Conservation (phyloP, 306 rosid genomes). For the Pterocarpus macrocarpus region DNA sequence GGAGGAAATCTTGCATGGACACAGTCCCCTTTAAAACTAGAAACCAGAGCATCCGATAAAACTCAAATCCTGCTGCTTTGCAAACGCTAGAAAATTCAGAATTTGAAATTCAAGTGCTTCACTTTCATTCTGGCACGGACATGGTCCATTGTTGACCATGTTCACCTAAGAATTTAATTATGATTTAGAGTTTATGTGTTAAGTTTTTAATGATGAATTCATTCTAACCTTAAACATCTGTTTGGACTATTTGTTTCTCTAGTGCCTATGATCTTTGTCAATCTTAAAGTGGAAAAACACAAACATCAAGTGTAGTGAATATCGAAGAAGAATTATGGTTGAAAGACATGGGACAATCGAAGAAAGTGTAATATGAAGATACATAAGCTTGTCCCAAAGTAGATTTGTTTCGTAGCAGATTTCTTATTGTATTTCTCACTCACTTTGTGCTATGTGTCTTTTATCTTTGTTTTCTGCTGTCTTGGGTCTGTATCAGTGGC, state of each 20-base stretch:
- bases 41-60: background rate
- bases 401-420: slow-evolving; percentile 27
- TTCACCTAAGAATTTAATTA: background rate
- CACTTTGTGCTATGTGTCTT: background rate
- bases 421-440: slow-evolving; percentile 3
- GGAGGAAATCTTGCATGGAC: background rate
- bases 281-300: slow-evolving; percentile 1
- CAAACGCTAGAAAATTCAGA: background rate
- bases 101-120: slow-evolving; percentile 1
- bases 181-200: slow-evolving; percentile 5
- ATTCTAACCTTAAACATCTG: background rate
- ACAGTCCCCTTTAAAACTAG: background rate
- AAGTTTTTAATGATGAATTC: slow-evolving; percentile 1
- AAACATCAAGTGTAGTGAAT: slow-evolving; percentile 9
- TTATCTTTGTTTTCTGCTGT: no score
- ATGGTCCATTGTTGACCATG: background rate
- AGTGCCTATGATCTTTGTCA: background rate
- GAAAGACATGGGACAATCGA: no score
- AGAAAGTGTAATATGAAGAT: background rate
- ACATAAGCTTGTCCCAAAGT: slow-evolving; percentile 22
- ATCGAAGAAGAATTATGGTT: background rate
- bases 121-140: background rate
- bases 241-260: slow-evolving; percentile 1
- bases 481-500: no score
- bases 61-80: background rate